phyloP scores from a whole-genome alignment of 148 eudicot genomes.

The Simmondsia chinensis region DNA sequence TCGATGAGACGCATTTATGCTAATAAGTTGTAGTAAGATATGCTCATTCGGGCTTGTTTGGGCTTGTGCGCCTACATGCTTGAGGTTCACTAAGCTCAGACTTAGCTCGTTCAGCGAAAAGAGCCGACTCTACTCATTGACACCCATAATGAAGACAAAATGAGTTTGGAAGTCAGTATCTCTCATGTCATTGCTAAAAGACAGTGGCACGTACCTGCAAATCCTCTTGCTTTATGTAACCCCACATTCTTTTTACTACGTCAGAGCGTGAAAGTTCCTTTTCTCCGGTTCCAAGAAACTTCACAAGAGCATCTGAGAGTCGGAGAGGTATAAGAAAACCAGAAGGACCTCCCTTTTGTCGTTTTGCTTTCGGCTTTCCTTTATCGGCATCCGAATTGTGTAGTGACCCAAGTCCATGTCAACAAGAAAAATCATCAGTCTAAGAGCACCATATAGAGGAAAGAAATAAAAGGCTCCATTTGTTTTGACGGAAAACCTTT shows the following conservation, averaged over 20 bases:
- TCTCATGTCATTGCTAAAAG: background rate
- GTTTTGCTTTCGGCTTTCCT: constrained; percentile 25
- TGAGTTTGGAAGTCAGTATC: too few species aligned
- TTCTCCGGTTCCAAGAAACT: constrained; percentile 53
- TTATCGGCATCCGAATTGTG: constrained; percentile 18
- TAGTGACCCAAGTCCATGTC: background rate
- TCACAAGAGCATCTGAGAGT: constrained; percentile 39
- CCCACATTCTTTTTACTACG: constrained; percentile 54
- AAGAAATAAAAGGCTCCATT: background rate
- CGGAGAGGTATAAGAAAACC: constrained; percentile 40
- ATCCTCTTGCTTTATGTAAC: constrained; percentile 39
- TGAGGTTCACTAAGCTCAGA: too few species aligned
- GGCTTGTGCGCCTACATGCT: too few species aligned
- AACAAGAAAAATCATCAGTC: background rate
- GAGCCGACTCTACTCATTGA: too few species aligned
- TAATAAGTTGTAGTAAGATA: too few species aligned
- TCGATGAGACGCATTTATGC: too few species aligned
- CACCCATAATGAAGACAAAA: too few species aligned
- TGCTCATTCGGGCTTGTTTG: too few species aligned
- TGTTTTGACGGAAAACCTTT: too few species aligned
- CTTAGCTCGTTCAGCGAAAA: too few species aligned
- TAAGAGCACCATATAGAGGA: background rate
- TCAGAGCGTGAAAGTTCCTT: constrained; percentile 31
- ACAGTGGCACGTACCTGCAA: constrained; percentile 47
- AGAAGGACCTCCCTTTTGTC: constrained; percentile 22